Evolutionary conservation across 345 rosid species (phyloP), one percentile per base, ranked within the genome.

Genomic region (Balakata baccata): DNA sequence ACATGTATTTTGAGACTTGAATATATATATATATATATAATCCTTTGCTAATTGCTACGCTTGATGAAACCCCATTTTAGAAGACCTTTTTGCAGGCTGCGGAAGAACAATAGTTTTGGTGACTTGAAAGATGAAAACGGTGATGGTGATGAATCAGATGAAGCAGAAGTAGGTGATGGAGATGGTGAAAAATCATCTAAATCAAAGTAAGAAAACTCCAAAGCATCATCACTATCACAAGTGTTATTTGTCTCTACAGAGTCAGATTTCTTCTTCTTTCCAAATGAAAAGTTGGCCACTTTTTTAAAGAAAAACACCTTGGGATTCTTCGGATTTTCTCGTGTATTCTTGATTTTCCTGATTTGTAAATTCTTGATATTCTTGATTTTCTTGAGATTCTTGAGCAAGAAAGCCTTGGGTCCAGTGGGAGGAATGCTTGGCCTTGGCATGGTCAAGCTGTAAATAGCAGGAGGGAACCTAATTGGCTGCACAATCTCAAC

Each of bases 401-500:
- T 47, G 5, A 66, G 0, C 20, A 66, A 22, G 29, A 0, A 47
- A 1, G 54, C 56, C 70, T 46, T 66, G 0, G 37, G 17, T 0
- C 41, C 54, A 12, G 39, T 46, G 6, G 18, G n/a, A 25, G 70
- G 56, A 25, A 23, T 12, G 39, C 38, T 12, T 13, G 70, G 38
- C 5, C 37, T 47, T 12, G 69, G 38, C 39, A 64, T 22, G 34
- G 5, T 45, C 14, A 66, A 17, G 70, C 47, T 53, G 39, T 50
- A 18, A n/a, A 53, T 52, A 1, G 45, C 16, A 4, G 81, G 81
- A 10, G 77, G 77, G 41, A 76, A 72, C 16, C 82, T 78, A 7
- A 85, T 78, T 0, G 88, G 92, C 6, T 81, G 87, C 9, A 83
- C 20, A 2, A 45, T 68, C 1, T 80, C 86, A 51, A 75, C 72